Base-by-base conservation (phyloP, 1,284 basidiomycete species). In the Filobasidium uniguttulatum region DNA sequence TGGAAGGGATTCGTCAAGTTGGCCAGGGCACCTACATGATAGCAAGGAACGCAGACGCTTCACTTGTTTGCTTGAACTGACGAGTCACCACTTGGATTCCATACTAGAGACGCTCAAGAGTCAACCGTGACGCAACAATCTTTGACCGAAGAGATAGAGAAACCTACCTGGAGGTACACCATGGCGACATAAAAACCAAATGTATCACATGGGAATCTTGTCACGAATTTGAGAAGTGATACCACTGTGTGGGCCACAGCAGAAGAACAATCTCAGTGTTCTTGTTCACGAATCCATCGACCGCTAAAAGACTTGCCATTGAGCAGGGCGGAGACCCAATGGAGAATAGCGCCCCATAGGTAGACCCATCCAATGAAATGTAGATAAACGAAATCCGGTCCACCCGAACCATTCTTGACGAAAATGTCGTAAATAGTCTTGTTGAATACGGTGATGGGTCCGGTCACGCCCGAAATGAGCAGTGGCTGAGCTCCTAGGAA, bases 311-410 rank as follows among this genome's bases (percentile, higher is more conserved):
- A 67, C 80, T 58, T 55, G 80, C 84, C 82, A 59, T 96, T 94
- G 43, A 88, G 74, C 4, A 81, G 70, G 3, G 91, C 86, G 7
- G 85, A 83, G 43, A 89, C 65, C 79, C 85, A 93, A 63, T 96
- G 91, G 51, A 93, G 75, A 37, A 90, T 88, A 0, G 91, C 90
- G 12, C 79, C 85, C 90, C 91, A 94, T 1, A 93, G 74, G 63
- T 89, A 86, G 0, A 88, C 82, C 89, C 88, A 93, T 14, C 85
- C 85, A 17, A 90, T 77, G 60, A 93, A 91, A 50, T 86, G 83
- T 6, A 90, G 75, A 60, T 89, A 91, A 56, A 79, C 68, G 5
- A 84, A 84, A 6, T 26, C 59, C 50, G 81, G 72, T 15, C 70
- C 71, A 20, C 51, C 51, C 2, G 51, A 48, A 5, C 46, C 46